Base-by-base conservation (phyloP, 2,329 filamentous ascomycete species). In the Biscogniauxia marginata region DNA sequence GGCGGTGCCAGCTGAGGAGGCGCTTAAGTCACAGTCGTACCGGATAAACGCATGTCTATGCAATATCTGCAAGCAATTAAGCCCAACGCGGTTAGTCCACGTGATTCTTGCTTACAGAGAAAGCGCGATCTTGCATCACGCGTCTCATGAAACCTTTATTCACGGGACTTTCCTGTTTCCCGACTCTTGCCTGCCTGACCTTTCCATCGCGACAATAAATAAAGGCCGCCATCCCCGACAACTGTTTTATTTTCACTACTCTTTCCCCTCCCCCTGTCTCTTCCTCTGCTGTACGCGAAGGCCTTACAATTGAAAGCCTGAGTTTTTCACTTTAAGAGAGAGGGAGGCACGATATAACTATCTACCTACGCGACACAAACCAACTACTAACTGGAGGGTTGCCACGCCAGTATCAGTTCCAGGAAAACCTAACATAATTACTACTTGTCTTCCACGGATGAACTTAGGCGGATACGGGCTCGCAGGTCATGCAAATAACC, bases 101-200 rank as follows among this genome's bases (percentile, higher is more conserved):
- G 53, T 62, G 62, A 61, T 57, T 56, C 43, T 55, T 16, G 49
- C 44, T 43, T 53, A 56, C 46, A 49, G 30, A 49, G 43, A 57
- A 58, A 56, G 59, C 66, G 67, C 67, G 65, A 66, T 65, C 59
- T 46, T 52, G 50, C 57, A 68, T 70, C 68, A 70, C 68, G 67
- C 68, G 68, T 69, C 65, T 61, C 49, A 48, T 62, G 56, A 54
- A 66, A 64, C 63, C 61, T 52, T 16, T 55, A 65, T 59, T 56
- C 68, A 70, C 67, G 63, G 56, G 67, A 67, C 65, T 63, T 59
- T 21, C 43, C 30, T 46, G 24, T 19, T 8, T 46, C 13, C 18
- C 52, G 22, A 25, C 22, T 43, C n/a, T 21, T 19, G 16, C 23
- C 55, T 47, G 50, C 61, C 57, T 64, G 60, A 60, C 60, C 52